phyloP scores from a whole-genome alignment of 169 alveolate species.

The Cryptosporidium viatorum region DNA sequence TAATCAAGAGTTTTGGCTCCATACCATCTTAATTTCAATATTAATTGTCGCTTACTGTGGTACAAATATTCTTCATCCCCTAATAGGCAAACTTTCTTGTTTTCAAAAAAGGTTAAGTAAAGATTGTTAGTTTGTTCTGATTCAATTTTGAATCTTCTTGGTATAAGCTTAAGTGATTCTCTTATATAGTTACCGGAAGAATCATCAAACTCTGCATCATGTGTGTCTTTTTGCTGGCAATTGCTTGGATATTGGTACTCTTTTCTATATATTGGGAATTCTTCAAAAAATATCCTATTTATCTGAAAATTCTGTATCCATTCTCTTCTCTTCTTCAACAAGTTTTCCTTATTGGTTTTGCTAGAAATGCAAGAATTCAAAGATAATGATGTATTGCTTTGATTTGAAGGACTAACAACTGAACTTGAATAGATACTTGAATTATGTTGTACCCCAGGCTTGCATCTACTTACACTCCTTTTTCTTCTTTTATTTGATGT shows the following conservation, averaged over 20 bases:
- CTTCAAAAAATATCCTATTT: constrained; percentile 59
- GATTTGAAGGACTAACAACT: background rate
- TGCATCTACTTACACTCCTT: background rate
- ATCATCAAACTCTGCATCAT: background rate
- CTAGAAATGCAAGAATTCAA: background rate
- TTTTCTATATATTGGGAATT: constrained; percentile 57
- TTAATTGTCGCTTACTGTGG: constrained; percentile 50
- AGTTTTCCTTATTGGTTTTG: background rate
- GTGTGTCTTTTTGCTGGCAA: background rate
- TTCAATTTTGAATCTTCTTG: constrained; percentile 4
- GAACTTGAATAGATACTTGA: background rate
- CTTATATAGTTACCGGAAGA: background rate
- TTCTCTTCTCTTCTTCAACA: background rate
- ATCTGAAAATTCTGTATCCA: constrained; percentile 22
- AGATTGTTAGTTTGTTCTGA: background rate
- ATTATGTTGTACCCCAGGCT: background rate
- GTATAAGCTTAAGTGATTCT: constrained; percentile 13
- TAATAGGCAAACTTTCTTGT: constrained; percentile 40
- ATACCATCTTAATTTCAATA: constrained; percentile 54
- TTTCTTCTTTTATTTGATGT: constrained; percentile 35
- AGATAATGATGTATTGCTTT: background rate
- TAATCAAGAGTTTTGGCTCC: constrained; percentile 55
- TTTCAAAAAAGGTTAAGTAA: background rate
- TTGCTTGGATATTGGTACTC: constrained; percentile 29
- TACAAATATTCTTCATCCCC: constrained; percentile 47